Evolutionary conservation across 2,329 filamentous ascomycete genomes (phyloP).

Genomic region (Penicillium sp.): DNA sequence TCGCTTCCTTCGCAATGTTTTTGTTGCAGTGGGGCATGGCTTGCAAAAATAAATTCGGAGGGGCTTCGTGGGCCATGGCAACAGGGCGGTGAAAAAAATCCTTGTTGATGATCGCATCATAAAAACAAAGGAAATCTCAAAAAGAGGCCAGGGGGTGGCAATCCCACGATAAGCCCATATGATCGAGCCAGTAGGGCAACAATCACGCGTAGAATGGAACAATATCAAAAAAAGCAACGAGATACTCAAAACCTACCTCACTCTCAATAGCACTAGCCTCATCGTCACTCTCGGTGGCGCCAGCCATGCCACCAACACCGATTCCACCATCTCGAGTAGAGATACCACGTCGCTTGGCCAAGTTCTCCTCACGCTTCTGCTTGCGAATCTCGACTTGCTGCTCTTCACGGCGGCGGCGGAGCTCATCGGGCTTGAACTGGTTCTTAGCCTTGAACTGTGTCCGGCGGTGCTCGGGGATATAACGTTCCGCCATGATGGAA

Average conservation of each 20-base stretch:
- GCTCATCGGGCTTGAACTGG: constrained; percentile 98
- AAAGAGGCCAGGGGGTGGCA: neutral
- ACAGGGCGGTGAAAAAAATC: constrained; percentile 38
- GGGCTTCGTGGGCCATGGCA: constrained; percentile 27
- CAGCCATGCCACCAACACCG: constrained; percentile 64
- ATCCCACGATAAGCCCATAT: neutral
- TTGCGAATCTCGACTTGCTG: constrained; percentile 99
- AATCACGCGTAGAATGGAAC: neutral
- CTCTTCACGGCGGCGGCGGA: constrained; percentile 95
- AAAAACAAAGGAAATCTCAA: constrained; percentile 26
- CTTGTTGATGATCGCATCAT: constrained; percentile 28
- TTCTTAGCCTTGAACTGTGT: constrained; percentile 99
- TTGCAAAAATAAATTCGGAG: constrained; percentile 19
- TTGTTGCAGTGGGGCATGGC: constrained; percentile 19
- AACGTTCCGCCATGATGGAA: constrained; percentile 86
- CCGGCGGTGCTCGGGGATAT: constrained; percentile 98
- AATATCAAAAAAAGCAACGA: constrained; percentile 21
- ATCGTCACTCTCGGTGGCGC: constrained; percentile 94
- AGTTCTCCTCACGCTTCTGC: constrained; percentile 96
- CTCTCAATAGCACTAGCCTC: constrained; percentile 91
- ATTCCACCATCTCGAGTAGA: constrained; percentile 66
- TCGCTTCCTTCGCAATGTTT: constrained; percentile 13
- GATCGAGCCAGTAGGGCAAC: neutral
- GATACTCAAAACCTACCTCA: constrained; percentile 65
- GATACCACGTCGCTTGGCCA: constrained; percentile 96